These are phyloP conservation scores for Podaxis rugospora DNA, from an alignment of 768 basidiomycete genomes.

Conservation along the genomic window DNA sequence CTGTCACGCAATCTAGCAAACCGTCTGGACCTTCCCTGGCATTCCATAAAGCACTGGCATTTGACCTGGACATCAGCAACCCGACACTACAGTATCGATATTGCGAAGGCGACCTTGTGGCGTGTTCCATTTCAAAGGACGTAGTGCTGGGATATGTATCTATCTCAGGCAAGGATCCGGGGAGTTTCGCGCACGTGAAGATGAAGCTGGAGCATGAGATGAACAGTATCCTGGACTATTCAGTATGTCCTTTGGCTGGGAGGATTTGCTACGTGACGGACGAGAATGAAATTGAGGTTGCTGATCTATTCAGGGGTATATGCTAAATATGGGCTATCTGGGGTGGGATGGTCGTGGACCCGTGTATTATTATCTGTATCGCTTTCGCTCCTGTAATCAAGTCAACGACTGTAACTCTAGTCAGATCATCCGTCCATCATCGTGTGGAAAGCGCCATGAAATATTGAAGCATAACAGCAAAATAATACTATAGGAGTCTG, in stretches of 20 bases:
- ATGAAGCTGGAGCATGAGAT: background rate
- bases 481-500: background rate
- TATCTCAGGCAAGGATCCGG: background rate
- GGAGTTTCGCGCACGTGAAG: background rate
- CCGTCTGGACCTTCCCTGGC: background rate
- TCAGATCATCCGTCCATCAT: background rate
- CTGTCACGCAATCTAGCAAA: background rate
- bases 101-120: conserved; percentile 1
- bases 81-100: background rate
- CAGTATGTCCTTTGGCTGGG: conserved; percentile 2
- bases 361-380: background rate
- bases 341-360: background rate
- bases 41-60: background rate
- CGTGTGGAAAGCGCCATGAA: too few species aligned
- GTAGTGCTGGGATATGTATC: background rate
- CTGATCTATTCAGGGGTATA: background rate
- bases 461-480: too few species aligned
- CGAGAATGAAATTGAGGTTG: background rate
- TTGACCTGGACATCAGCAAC: background rate
- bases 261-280: background rate
- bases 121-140: background rate
- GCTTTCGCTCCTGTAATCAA: background rate
- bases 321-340: background rate
- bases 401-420: background rate
- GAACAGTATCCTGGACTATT: background rate